These are phyloP conservation scores for Taiozyma sp. DNA, from an alignment of 1,139 yeast genomes.

Conservation along the genomic window DNA sequence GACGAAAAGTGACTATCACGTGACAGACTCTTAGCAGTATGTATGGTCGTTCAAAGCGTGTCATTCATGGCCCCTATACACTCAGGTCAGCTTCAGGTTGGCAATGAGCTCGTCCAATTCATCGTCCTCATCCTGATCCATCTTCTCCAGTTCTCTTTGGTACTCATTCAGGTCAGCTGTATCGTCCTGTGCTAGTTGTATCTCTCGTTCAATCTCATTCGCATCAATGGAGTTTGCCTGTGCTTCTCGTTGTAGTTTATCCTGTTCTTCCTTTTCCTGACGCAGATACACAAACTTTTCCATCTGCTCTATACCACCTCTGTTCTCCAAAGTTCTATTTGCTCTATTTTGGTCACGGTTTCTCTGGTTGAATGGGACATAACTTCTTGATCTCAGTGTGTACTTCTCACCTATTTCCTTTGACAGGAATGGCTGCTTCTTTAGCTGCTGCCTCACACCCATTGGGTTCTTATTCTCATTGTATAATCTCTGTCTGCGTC, in stretches of 20 bases:
- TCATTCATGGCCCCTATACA: background rate
- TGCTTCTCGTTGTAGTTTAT: constrained; percentile 5
- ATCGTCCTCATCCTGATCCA: constrained; percentile 1
- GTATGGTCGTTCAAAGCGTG: no score
- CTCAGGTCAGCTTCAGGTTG: constrained; percentile 2
- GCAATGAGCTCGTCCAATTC: constrained; percentile 7
- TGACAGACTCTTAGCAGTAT: background rate
- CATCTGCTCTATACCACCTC: constrained; percentile 16
- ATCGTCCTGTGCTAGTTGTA: background rate
- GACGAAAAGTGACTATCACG: background rate
- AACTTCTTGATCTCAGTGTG: constrained; percentile 10
- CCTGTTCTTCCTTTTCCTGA: background rate
- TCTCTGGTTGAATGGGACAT: constrained; percentile 10
- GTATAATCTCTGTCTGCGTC: constrained; percentile 1
- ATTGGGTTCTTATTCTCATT: constrained; percentile 7
- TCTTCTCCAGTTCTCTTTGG: constrained; percentile 6
- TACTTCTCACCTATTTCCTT: constrained; percentile 8
- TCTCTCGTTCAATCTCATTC: background rate
- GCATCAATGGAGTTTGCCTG: background rate
- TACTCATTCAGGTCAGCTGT: background rate
- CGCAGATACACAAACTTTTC: constrained; percentile 6
- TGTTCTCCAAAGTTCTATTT: constrained; percentile 3
- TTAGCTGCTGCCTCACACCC: background rate
- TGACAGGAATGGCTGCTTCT: constrained; percentile 1
- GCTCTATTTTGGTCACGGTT: constrained; percentile 3